Evolutionary conservation across 495 filamentous ascomycete genomes (phyloP).

Genomic region (Penicillium robsamsonii): DNA sequence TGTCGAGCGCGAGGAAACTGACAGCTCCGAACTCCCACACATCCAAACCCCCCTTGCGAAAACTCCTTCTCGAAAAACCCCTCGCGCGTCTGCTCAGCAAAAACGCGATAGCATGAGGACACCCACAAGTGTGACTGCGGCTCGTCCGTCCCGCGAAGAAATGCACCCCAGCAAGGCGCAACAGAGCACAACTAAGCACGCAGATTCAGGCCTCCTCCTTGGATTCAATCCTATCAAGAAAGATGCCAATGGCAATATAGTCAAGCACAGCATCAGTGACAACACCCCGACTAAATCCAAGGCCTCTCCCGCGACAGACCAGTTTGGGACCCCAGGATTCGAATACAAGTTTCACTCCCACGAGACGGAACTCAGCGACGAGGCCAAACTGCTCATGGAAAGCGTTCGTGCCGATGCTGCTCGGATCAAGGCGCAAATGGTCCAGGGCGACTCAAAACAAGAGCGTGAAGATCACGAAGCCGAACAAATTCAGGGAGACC

Average conservation of each 20-base stretch:
- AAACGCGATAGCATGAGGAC: conserved; percentile 46
- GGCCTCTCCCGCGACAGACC: conserved; percentile 35
- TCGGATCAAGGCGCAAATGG: conserved; percentile 63
- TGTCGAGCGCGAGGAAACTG: conserved; percentile 40
- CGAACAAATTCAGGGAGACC: conserved; percentile 44
- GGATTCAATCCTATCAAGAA: conserved; percentile 64
- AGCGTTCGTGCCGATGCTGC: conserved; percentile 67
- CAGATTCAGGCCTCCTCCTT: conserved; percentile 63
- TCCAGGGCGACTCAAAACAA: conserved; percentile 51
- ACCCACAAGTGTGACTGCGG: conserved; percentile 37
- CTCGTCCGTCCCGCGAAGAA: conserved; percentile 58
- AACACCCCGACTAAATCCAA: conserved; percentile 47
- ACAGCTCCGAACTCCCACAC: conserved; percentile 12
- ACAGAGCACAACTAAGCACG: conserved; percentile 64
- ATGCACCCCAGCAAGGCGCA: conserved; percentile 80
- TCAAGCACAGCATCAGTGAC: conserved; percentile 31
- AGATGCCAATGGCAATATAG: conserved; percentile 39
- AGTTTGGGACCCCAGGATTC: conserved; percentile 61
- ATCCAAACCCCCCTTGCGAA: conserved; percentile 25
- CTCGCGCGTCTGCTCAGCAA: conserved; percentile 13
- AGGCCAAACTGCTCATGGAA: conserved; percentile 76
- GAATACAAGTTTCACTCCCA: conserved; percentile 68
- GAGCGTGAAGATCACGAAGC: conserved; percentile 31
- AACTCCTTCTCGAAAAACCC: conserved; percentile 20
- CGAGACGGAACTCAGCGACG: conserved; percentile 63